Evolutionary conservation across 192 early-diverging fungal species (phyloP).

Genomic region (Piromyces sp.): DNA sequence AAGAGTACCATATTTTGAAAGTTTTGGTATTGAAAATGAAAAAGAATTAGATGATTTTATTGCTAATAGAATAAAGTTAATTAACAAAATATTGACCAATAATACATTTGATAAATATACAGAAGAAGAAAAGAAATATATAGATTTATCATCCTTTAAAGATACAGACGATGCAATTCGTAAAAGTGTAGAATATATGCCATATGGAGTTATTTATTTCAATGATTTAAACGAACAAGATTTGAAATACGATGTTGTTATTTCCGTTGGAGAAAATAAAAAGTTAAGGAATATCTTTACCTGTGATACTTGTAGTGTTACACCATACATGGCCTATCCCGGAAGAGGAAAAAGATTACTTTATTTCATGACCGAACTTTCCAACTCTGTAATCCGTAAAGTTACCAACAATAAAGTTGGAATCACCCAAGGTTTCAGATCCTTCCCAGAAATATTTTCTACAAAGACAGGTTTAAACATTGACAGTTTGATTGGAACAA

Average conservation of each 20-base stretch:
- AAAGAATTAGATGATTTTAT: no score
- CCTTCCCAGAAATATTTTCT: constrained; percentile 18
- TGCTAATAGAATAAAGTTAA: no score
- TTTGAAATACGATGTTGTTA: background rate
- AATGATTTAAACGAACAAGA: background rate
- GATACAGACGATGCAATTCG: background rate
- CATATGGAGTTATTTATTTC: background rate
- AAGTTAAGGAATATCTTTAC: background rate
- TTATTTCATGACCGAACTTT: background rate
- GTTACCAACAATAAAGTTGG: background rate
- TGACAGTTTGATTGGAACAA: constrained; percentile 22
- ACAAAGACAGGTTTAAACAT: background rate
- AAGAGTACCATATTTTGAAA: no score
- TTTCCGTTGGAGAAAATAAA: background rate
- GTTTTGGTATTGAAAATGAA: no score
- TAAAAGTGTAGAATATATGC: background rate
- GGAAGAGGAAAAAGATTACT: background rate
- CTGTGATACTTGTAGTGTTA: background rate
- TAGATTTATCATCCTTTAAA: background rate
- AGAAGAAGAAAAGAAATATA: background rate
- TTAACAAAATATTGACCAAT: background rate
- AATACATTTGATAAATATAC: background rate
- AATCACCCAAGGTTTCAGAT: constrained; percentile 45
- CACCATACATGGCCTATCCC: background rate
- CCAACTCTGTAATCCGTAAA: background rate